A percentile compares a stretch with the other conserved stretches of the same genome.
Evolutionary conservation across 805 yeast genomes (phyloP).

Genomic region (Saturnispora saitoi): DNA sequence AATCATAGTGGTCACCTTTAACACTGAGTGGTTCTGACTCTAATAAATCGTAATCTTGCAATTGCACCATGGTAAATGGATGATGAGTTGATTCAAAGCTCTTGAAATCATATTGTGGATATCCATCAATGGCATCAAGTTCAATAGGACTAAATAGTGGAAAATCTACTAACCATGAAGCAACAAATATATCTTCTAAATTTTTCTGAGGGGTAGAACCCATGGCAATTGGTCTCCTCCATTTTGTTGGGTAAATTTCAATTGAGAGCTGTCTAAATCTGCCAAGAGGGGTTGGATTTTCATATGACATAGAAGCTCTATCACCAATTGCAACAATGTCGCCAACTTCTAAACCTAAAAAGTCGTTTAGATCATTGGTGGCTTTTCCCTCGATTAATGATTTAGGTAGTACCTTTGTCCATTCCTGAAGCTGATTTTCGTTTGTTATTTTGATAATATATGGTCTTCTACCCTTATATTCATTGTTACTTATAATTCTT

Average conservation of each 20-base stretch:
- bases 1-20: slow-evolving; percentile 87
- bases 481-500: slow-evolving; percentile 28
- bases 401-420: slow-evolving; percentile 33
- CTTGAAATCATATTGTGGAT: slow-evolving; percentile 51
- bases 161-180: slow-evolving; percentile 83
- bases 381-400: slow-evolving; percentile 6
- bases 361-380: slow-evolving; percentile 20
- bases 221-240: slow-evolving; percentile 34
- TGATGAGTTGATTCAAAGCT: slow-evolving; percentile 76
- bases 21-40: slow-evolving; percentile 50
- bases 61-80: slow-evolving; percentile 89
- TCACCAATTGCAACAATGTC: slow-evolving; percentile 75
- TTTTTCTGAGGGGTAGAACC: slow-evolving; percentile 15
- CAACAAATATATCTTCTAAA: slow-evolving; percentile 40
- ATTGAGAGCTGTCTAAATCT: slow-evolving; percentile 70
- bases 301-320: slow-evolving; percentile 63
- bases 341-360: slow-evolving; percentile 46
- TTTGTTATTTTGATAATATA: slow-evolving; percentile 41
- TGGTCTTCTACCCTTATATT: slow-evolving; percentile 54
- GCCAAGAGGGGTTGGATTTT: slow-evolving; percentile 94
- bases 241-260: slow-evolving; percentile 39
- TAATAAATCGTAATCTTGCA: slow-evolving; percentile 56
- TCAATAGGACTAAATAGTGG: slow-evolving; percentile 83
- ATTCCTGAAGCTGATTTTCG: slow-evolving; percentile 30
- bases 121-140: slow-evolving; percentile 23